phyloP scores from a whole-genome alignment of 2,329 filamentous ascomycete species.

The Hymenoscyphus occultus region DNA sequence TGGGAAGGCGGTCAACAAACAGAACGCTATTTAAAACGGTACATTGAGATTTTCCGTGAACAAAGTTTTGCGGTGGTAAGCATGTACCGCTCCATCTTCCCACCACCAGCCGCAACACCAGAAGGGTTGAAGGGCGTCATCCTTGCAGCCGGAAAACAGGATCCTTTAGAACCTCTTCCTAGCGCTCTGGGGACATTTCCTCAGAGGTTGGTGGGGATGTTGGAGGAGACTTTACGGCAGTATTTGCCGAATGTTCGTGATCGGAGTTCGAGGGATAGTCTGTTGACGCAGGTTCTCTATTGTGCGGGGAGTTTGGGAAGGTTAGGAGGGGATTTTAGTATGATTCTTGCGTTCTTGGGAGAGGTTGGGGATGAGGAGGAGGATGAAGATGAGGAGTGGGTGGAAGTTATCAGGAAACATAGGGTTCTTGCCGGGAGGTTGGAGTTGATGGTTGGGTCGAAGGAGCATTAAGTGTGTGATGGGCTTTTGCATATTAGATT shows the following conservation, averaged over 20 bases:
- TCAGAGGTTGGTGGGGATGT: constrained; percentile 74
- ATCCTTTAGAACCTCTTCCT: constrained; percentile 61
- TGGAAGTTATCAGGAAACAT: constrained; percentile 84
- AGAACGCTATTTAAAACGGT: constrained; percentile 89
- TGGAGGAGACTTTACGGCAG: constrained; percentile 69
- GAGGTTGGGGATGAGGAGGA: constrained; percentile 32
- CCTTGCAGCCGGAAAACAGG: constrained; percentile 23
- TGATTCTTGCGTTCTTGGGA: constrained; percentile 68
- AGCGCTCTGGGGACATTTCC: constrained; percentile 81
- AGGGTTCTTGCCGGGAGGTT: constrained; percentile 76
- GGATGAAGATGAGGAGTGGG: constrained; percentile 65
- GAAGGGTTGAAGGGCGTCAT: constrained; percentile 26
- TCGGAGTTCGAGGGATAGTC: constrained; percentile 75
- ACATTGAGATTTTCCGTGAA: constrained; percentile 95
- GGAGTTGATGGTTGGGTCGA: constrained; percentile 60
- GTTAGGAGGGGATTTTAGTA: constrained; percentile 87
- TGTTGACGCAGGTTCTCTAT: constrained; percentile 89
- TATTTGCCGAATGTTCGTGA: constrained; percentile 84
- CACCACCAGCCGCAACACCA: constrained; percentile 40
- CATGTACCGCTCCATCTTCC: constrained; percentile 89
- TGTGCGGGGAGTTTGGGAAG: constrained; percentile 88
- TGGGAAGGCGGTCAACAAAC: constrained; percentile 84
- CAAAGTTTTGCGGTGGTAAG: constrained; percentile 95
- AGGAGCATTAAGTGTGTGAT: constrained; percentile 20
- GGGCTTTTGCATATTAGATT: neutral